Evolutionary conservation across 192 early-diverging fungal species (phyloP), one percentile per base, ranked within the genome.

Genomic region (Linnemannia elongata): DNA sequence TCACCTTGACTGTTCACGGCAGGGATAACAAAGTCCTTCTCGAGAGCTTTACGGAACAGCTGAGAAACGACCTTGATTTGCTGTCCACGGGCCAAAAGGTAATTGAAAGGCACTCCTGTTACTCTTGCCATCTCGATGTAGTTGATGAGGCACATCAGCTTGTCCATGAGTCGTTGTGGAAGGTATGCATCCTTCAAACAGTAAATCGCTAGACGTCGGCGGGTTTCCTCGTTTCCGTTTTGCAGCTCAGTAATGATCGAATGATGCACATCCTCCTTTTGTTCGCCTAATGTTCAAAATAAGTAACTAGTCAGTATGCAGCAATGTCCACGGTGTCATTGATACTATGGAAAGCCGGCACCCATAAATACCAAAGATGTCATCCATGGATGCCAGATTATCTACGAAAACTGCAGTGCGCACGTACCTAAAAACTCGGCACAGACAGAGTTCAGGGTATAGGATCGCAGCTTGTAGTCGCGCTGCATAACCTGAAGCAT

Each of bases 101-200:
- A 97, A 88, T 97, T 98, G 90, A 99, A 97, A 2, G 97, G 97
- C 4, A 99, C 96, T 22, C 98, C 98, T 5, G 98, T 98, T 10
- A 99, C 98, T 83, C 98, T 92, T 24, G 98, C 97, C 98, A 99
- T 99, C 90, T 99, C 98, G 78, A 97, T 97, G 73, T 97, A 97
- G 89, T 99, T 99, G 87, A 98, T 94, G 36, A 99, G 81, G 44
- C 95, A 95, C 98, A 99, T 99, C 13, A 99, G 93, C 85, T 99
- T 99, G 88, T 99, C 98, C 90, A 99, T 92, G 42, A 99, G 88
- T 18, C 98, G 91, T 79, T 97, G 95, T 12, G 98, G 98, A 27
- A 99, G 86, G 80, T 96, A 96, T 0, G 98, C 98, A 90, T 99
- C 98, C 92, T 99, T 99, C 47, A 99, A 89, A 87, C 98, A 99